Conservation (phyloP, 2,329 filamentous ascomycete genomes). For the Fusarium sp. region DNA sequence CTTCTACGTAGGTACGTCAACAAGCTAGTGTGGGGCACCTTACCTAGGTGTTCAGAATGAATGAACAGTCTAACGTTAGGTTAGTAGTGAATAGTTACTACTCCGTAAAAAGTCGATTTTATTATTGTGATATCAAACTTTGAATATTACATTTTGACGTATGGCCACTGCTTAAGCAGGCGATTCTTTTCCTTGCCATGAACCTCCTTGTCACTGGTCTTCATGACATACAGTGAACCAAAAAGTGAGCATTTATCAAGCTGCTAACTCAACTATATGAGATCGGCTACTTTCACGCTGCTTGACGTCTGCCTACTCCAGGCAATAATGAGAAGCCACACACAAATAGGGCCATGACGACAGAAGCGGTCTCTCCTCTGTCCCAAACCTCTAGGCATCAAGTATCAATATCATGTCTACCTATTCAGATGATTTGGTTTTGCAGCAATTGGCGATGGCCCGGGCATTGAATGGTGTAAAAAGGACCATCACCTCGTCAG, state of each 20-base stretch:
- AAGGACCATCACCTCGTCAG: constrained; percentile 1
- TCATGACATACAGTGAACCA: neutral
- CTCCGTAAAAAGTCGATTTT: neutral
- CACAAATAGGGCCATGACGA: neutral
- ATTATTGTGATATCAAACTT: neutral
- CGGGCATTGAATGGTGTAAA: neutral
- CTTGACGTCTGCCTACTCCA: neutral
- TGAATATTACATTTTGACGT: neutral
- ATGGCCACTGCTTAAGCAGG: neutral
- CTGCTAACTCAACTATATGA: neutral
- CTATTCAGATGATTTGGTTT: neutral
- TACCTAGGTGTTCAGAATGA: neutral
- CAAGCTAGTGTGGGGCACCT: constrained; percentile 29
- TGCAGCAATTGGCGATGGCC: neutral
- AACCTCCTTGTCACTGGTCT: neutral
- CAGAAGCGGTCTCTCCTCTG: neutral
- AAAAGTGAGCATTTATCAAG: neutral
- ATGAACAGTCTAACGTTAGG: neutral
- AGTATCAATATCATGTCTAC: neutral
- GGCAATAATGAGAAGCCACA: neutral
- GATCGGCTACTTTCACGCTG: neutral
- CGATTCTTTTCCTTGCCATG: neutral
- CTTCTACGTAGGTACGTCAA: neutral
- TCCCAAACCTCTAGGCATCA: neutral
- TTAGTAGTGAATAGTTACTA: neutral